phyloP scores from a whole-genome alignment of 1,284 basidiomycete species.

The Marasmius oreades region DNA sequence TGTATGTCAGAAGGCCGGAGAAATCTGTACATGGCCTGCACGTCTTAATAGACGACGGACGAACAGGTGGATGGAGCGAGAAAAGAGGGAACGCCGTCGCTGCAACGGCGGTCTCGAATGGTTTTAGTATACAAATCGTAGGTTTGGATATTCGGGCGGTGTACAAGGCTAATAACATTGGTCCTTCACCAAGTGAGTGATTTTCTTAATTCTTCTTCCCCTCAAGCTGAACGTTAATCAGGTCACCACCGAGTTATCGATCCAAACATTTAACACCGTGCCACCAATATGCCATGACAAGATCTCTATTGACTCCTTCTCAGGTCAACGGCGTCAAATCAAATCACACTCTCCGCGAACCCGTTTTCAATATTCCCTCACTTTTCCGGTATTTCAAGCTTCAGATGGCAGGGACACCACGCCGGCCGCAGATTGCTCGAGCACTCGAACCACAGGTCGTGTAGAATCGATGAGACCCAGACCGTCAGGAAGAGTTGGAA shows the following conservation, averaged over 20 bases:
- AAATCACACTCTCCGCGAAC: not conserved
- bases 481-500: conserved; percentile 26
- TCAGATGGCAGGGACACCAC: conserved; percentile 1
- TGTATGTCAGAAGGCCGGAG: conserved; percentile 29
- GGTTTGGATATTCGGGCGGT: not conserved
- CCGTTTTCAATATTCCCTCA: not conserved
- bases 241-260: not conserved
- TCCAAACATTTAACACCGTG: not conserved
- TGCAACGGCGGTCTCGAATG: not conserved
- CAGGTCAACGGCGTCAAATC: not conserved
- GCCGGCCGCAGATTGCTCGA: conserved; percentile 27
- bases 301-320: not conserved
- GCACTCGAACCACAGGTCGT: conserved; percentile 34
- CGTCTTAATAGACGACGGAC: conserved; percentile 34
- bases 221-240: not conserved
- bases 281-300: not conserved
- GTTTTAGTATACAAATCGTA: not conserved
- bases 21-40: conserved; percentile 33
- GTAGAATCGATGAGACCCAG: conserved; percentile 33
- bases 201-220: not conserved
- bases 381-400: conserved; percentile 2
- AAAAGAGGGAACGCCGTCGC: conserved; percentile 21
- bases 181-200: not conserved
- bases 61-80: conserved; percentile 36
- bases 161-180: not conserved